Percentiles rank a stretch among this genome's conserved stretches.
phyloP scores from a whole-genome alignment of 352 stramenopile genomes.

The Plasmopara viticola region DNA sequence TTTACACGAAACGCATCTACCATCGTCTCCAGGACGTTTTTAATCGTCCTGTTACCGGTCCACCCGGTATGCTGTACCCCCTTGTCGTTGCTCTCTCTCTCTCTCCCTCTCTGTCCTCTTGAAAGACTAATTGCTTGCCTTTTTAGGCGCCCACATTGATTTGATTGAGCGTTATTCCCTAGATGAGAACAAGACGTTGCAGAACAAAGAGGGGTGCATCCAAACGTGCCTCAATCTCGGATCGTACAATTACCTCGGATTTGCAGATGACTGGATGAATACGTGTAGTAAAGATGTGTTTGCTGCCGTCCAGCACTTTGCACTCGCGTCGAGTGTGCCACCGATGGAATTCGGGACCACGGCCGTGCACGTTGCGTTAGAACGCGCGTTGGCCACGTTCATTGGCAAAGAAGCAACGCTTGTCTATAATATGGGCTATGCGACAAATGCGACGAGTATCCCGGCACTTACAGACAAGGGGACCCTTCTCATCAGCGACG shows the following conservation, averaged over 20 bases:
- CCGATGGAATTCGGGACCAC: constrained; percentile 86
- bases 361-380: constrained; percentile 88
- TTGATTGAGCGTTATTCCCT: constrained; percentile 90
- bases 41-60: constrained; percentile 65
- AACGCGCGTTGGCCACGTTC: constrained; percentile 91
- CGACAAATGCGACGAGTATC: constrained; percentile 97
- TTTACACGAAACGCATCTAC: constrained; percentile 98
- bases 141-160: constrained; percentile 80
- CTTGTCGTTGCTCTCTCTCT: not conserved
- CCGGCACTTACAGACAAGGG: constrained; percentile 91
- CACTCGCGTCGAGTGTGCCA: constrained; percentile 63
- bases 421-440: constrained; percentile 99
- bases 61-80: constrained; percentile 32
- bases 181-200: constrained; percentile 79
- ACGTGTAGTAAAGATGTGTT: constrained; percentile 93
- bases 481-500: constrained; percentile 95
- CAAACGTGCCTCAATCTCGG: constrained; percentile 94
- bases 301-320: constrained; percentile 77
- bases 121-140: not conserved
- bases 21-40: constrained; percentile 93
- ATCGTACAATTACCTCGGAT: constrained; percentile 99
- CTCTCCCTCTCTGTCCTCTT: not conserved
- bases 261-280: constrained; percentile 98
- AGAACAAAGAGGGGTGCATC: constrained; percentile 58
- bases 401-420: constrained; percentile 95